Conservation (phyloP, 148 eudicot genomes). For the Linanthus parryae region DNA sequence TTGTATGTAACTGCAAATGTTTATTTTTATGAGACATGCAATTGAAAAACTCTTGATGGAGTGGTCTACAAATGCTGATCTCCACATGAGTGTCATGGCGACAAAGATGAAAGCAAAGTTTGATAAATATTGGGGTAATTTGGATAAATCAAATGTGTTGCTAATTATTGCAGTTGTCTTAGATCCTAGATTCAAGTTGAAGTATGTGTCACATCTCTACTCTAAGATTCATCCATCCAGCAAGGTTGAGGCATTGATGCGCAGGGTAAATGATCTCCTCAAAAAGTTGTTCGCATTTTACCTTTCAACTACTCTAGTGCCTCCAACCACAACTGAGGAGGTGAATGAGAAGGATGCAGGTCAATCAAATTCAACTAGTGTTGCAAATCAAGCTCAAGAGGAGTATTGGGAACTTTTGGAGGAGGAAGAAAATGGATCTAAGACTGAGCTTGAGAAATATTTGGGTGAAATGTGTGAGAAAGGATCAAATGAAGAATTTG, state of each 20-base stretch:
- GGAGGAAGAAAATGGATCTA: background rate
- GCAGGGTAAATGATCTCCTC: background rate
- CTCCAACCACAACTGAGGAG: constrained; percentile 1
- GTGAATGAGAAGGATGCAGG: too few species aligned
- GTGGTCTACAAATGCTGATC: background rate
- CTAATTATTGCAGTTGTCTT: constrained; percentile 11
- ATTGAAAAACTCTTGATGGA: background rate
- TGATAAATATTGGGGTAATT: constrained; percentile 20
- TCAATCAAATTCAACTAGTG: background rate
- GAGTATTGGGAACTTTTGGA: background rate
- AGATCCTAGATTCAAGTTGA: constrained; percentile 11
- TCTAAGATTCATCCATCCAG: background rate
- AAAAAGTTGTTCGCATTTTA: background rate
- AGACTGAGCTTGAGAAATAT: background rate
- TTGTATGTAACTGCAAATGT: background rate
- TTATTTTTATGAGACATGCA: background rate
- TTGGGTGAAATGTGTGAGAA: background rate
- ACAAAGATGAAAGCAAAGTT: background rate
- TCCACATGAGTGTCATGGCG: background rate
- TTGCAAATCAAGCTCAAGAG: background rate
- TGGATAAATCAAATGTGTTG: constrained; percentile 10
- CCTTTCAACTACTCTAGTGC: too few species aligned
- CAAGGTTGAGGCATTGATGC: background rate
- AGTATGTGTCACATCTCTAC: background rate
- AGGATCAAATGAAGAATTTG: too few species aligned